A percentile compares a stretch with the other conserved stretches of the same genome.
These are phyloP conservation scores for Sporothrix brasiliensis DNA, from an alignment of 2,329 filamentous ascomycete genomes.

Conservation along the genomic window DNA sequence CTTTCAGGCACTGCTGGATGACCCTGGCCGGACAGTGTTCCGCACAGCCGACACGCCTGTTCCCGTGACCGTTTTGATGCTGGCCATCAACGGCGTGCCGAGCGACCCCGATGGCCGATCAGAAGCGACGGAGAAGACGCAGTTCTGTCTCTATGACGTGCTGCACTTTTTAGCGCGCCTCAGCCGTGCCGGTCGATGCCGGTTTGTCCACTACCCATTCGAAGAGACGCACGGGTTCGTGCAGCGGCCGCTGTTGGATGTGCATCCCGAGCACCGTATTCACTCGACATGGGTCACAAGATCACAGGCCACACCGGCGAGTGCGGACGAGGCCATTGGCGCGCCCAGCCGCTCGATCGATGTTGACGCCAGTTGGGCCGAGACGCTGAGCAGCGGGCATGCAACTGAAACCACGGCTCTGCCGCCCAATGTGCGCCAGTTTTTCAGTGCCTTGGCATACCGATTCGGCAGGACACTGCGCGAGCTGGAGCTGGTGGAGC, in stretches of 20 bases:
- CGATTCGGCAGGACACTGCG: conserved; percentile 40
- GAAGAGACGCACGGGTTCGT: conserved; percentile 38
- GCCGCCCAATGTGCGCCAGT: conserved; percentile 34
- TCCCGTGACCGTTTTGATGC: conserved; percentile 39
- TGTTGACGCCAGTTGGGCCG: conserved; percentile 34
- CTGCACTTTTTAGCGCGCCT: conserved; percentile 42
- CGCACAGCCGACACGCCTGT: conserved; percentile 34
- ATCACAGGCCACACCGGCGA: not conserved
- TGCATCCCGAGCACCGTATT: conserved; percentile 43
- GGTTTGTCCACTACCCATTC: conserved; percentile 27
- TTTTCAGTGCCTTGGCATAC: conserved; percentile 40
- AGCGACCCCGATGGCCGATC: not conserved
- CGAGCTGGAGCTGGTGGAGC: conserved; percentile 33
- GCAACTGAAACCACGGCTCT: conserved; percentile 15
- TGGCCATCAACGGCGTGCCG: conserved; percentile 38
- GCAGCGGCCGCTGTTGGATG: conserved; percentile 38
- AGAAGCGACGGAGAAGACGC: conserved; percentile 14
- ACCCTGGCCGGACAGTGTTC: conserved; percentile 40
- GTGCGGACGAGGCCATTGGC: conserved; percentile 34
- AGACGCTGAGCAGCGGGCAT: conserved; percentile 29
- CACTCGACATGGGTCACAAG: conserved; percentile 24
- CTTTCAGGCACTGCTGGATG: conserved; percentile 43
- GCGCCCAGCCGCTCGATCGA: conserved; percentile 32
- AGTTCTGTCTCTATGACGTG: conserved; percentile 42
- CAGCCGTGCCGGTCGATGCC: conserved; percentile 32